Conservation (phyloP, 257 asterid genomes). For the Rubia yunnanensis region DNA sequence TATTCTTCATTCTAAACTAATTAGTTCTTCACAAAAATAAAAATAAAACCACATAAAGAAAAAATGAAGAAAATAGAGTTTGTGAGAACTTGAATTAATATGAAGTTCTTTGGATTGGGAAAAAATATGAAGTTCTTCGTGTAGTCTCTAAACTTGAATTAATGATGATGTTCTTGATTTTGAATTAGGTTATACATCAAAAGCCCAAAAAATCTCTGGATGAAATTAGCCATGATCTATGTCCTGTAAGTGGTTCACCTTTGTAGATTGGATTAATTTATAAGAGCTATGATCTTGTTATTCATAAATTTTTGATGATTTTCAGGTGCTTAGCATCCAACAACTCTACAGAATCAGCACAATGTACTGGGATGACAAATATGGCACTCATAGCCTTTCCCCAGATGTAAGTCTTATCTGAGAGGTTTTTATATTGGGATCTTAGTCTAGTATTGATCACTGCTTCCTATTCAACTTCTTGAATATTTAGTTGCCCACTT, state of each 20-base stretch:
- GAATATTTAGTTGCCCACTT: background rate
- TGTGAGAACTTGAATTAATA: background rate
- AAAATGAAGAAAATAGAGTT: background rate
- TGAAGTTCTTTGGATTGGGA: background rate
- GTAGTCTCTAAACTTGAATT: background rate
- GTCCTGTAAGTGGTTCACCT: conserved; percentile 63
- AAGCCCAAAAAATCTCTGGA: conserved; percentile 95
- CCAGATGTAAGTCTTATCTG: conserved; percentile 56
- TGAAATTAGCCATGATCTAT: conserved; percentile 92
- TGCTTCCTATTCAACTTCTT: background rate
- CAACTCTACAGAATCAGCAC: conserved; percentile 98
- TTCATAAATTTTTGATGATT: conserved; percentile 14
- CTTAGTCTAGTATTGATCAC: background rate
- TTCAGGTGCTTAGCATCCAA: conserved; percentile 88
- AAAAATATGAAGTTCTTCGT: background rate
- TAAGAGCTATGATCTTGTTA: background rate
- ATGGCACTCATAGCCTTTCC: conserved; percentile 94
- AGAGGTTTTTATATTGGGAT: background rate
- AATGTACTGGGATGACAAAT: conserved; percentile 99
- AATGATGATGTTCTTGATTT: conserved; percentile 12
- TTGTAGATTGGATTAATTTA: background rate
- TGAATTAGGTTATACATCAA: conserved; percentile 88
- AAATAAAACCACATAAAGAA: background rate
- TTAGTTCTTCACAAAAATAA: background rate
- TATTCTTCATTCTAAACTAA: background rate